Conservation (phyloP, 345 rosid genomes). For the Populus ilicifolia region DNA sequence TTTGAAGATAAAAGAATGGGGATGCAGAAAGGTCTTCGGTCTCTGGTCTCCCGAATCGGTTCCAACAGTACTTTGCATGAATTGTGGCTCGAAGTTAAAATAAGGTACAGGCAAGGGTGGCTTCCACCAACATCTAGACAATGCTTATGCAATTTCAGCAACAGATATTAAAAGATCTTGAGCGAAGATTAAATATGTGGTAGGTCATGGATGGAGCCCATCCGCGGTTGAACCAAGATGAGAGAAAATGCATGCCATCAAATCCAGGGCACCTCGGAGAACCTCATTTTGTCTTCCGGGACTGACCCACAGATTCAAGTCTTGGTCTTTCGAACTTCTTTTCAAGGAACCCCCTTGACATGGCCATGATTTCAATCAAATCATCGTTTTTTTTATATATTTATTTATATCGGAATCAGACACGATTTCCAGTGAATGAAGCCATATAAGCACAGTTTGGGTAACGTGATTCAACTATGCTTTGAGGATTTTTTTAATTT, state of each 20-base stretch:
- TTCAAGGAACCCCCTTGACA: neutral
- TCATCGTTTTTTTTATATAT: neutral
- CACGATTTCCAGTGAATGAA: too few species aligned
- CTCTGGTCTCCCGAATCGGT: constrained; percentile 5
- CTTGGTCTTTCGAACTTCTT: neutral
- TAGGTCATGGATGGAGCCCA: constrained; percentile 9
- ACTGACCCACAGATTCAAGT: constrained; percentile 5
- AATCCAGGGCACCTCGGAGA: neutral
- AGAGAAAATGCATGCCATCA: neutral
- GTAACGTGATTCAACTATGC: too few species aligned
- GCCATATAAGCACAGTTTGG: too few species aligned
- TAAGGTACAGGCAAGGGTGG: neutral
- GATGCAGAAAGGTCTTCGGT: constrained; percentile 1
- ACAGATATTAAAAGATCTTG: constrained; percentile 1
- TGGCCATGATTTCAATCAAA: neutral
- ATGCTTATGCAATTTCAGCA: neutral
- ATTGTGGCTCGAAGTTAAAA: neutral
- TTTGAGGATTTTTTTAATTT: too few species aligned
- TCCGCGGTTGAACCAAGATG: neutral
- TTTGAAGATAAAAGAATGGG: neutral
- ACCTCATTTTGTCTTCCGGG: neutral
- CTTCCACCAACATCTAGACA: constrained; percentile 14
- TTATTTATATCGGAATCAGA: neutral
- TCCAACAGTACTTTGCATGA: neutral
- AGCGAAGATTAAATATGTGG: neutral